These are phyloP conservation scores for Bruguiera parviflora DNA, from an alignment of 345 rosid species.

Conservation along the genomic window DNA sequence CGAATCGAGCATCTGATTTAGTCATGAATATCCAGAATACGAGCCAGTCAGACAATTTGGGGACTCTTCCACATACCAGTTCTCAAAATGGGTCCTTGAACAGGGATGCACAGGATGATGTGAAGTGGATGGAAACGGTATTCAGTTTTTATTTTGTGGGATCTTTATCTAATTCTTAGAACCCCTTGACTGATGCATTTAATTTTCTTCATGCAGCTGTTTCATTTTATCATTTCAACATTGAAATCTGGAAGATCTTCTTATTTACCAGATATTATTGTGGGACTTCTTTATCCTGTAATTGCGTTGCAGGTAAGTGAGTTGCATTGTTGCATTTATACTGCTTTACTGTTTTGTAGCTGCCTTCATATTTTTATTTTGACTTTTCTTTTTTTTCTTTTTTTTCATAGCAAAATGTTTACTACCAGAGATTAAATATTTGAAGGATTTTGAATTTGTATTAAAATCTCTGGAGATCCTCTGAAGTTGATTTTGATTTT, in stretches of 20 bases:
- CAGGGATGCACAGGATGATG: constrained; percentile 67
- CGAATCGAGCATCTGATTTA: constrained; percentile 64
- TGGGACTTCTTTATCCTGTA: constrained; percentile 74
- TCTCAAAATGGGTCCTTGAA: constrained; percentile 46
- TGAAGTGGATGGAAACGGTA: constrained; percentile 99
- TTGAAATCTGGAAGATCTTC: constrained; percentile 96
- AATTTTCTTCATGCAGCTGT: constrained; percentile 46
- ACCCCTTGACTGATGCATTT: constrained; percentile 8
- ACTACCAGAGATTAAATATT: too few relatives aligned
- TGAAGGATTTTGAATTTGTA: too few relatives aligned
- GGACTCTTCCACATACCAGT: constrained; percentile 36
- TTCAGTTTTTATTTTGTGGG: constrained; percentile 11
- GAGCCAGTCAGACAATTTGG: constrained; percentile 52
- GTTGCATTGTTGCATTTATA: constrained; percentile 2
- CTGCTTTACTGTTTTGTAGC: constrained; percentile 2
- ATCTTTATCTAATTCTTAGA: constrained; percentile 8
- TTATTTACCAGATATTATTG: constrained; percentile 73
- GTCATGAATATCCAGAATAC: constrained; percentile 74
- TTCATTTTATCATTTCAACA: constrained; percentile 80
- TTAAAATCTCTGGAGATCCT: too few relatives aligned
- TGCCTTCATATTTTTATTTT: neutral
- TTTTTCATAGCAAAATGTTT: too few relatives aligned
- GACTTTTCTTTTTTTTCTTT: neutral
- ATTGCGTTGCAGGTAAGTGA: constrained; percentile 79
- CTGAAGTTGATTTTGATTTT: neutral